phyloP scores from a whole-genome alignment of 208 protist species.

The Acanthamoeba castellanii region DNA sequence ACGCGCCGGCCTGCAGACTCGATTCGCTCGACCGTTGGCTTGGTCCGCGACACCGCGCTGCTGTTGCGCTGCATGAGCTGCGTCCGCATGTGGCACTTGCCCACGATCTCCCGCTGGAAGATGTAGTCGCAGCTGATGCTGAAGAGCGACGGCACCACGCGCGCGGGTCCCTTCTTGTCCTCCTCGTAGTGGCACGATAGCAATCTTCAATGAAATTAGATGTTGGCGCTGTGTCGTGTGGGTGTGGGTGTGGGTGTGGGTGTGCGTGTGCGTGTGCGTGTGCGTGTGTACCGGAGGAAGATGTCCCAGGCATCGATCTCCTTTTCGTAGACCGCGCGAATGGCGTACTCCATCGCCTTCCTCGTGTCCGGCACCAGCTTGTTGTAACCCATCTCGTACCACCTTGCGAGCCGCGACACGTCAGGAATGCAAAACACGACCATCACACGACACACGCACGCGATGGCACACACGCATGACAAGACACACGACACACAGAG shows the following conservation, averaged over 20 bases:
- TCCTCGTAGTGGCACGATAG: background rate
- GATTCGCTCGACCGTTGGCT: background rate
- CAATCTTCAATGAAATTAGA: background rate
- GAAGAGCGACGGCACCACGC: background rate
- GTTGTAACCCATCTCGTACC: background rate
- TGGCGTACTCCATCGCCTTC: slow-evolving; percentile 5
- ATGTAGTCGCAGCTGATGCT: background rate
- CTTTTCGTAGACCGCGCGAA: background rate
- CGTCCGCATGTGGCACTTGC: background rate
- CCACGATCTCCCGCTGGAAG: background rate
- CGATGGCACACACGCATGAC: too few species aligned
- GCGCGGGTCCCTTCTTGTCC: background rate
- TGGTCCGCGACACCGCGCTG: background rate
- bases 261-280: background rate
- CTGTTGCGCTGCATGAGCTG: background rate
- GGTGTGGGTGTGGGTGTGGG: background rate
- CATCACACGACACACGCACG: background rate
- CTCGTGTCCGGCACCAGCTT: background rate
- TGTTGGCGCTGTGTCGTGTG: background rate
- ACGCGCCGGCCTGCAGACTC: background rate
- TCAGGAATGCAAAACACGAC: background rate
- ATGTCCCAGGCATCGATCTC: background rate
- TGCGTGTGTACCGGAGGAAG: background rate
- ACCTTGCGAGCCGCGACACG: background rate
- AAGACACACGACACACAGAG: background rate